A percentile compares a stretch with the other conserved stretches of the same genome.
Conservation (phyloP, 2,329 filamentous ascomycete species). For the Scedosporium minutisporum region DNA sequence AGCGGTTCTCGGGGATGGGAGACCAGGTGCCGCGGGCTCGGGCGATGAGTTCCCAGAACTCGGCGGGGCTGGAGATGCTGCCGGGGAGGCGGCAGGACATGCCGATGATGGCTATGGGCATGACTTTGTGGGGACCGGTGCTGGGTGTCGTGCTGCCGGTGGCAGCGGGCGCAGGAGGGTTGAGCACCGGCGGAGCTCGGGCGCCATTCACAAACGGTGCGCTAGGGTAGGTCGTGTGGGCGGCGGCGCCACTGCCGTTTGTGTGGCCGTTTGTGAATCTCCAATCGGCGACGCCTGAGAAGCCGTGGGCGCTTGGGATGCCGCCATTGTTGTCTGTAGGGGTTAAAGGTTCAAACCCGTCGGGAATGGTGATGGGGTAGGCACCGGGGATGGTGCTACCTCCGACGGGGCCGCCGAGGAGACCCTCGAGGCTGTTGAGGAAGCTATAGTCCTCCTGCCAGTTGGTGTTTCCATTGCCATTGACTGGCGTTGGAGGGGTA, state of each 20-base stretch:
- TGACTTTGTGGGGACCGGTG: slow-evolving; percentile 13
- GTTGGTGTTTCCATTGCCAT: neutral
- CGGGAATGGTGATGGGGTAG: neutral
- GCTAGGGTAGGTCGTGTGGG: neutral
- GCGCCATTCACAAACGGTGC: neutral
- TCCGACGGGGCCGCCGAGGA: slow-evolving; percentile 2
- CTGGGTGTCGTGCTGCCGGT: slow-evolving; percentile 8
- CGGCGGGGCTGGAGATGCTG: slow-evolving; percentile 28
- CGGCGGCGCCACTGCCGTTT: slow-evolving; percentile 3
- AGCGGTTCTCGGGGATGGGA: slow-evolving; percentile 34
- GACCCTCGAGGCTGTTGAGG: neutral
- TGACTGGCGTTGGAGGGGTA: neutral
- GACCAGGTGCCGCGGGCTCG: slow-evolving; percentile 29
- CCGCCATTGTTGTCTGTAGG: neutral
- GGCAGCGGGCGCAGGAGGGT: neutral
- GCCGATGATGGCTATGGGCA: slow-evolving; percentile 36
- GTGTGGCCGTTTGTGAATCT: neutral
- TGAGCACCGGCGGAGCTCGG: slow-evolving; percentile 3
- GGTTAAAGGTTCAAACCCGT: neutral
- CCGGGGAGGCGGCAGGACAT: slow-evolving; percentile 38
- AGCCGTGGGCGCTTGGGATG: neutral
- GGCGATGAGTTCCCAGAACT: slow-evolving; percentile 35
- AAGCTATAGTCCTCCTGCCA: neutral
- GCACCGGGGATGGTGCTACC: neutral
- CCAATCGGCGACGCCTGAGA: neutral